Percentiles rank a stretch among this genome's conserved stretches.
Evolutionary conservation across 306 rosid genomes (phyloP).

Genomic region (Pyrus betulifolia): DNA sequence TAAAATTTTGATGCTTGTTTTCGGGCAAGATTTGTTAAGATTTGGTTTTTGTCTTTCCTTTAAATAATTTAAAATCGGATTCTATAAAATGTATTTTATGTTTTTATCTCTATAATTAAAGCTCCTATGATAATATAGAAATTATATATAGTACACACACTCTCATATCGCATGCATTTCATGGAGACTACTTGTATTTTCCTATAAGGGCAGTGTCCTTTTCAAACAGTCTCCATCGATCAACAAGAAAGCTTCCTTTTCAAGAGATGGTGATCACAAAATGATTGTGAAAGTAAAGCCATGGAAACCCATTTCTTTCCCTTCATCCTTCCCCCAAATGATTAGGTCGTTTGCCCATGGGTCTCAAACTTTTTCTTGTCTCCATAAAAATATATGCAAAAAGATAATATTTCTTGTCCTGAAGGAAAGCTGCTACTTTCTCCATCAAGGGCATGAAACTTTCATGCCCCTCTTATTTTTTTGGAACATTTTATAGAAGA

Average conservation of each 20-base stretch:
- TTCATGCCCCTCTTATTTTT: not conserved
- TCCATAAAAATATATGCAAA: not conserved
- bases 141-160: not conserved
- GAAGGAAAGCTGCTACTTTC: not conserved
- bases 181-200: conserved; percentile 17
- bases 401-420: conserved; percentile 25
- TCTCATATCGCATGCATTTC: not conserved
- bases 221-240: conserved; percentile 35
- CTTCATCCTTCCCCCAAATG: conserved; percentile 57
- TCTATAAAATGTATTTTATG: no score
- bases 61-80: no score
- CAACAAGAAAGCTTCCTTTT: conserved; percentile 74
- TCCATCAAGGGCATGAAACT: conserved; percentile 1
- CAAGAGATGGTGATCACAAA: conserved; percentile 60
- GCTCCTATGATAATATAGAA: not conserved
- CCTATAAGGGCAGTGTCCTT: conserved; percentile 32
- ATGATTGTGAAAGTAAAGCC: conserved; percentile 62
- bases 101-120: no score
- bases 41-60: no score
- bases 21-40: no score
- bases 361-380: conserved; percentile 28
- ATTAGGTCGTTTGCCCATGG: conserved; percentile 38
- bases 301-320: conserved; percentile 38
- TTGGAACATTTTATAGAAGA: not conserved
- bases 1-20: no score